These are phyloP conservation scores for Dryas alaskensis DNA, from an alignment of 306 rosid species.

Conservation along the genomic window DNA sequence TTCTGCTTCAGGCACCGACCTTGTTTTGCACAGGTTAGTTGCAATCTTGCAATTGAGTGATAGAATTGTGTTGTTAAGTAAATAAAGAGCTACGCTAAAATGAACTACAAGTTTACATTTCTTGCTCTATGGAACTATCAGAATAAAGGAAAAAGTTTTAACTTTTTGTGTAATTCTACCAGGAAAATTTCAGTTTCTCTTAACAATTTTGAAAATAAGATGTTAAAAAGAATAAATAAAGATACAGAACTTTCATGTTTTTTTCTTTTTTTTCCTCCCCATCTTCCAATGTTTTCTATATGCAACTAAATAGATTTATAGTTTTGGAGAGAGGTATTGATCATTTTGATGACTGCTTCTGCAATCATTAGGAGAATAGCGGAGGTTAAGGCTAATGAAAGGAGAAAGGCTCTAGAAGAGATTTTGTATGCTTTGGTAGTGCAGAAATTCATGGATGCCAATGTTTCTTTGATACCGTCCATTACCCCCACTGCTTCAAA, in stretches of 20 bases:
- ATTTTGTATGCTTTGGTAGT: conserved; percentile 80
- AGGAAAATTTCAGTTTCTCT: neutral
- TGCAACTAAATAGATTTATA: neutral
- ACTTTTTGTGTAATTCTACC: neutral
- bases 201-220: neutral
- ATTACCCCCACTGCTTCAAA: conserved; percentile 36
- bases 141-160: neutral
- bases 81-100: neutral
- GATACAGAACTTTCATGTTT: neutral
- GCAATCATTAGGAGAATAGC: conserved; percentile 76
- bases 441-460: conserved; percentile 85
- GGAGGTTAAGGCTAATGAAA: conserved; percentile 78
- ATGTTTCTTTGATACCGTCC: conserved; percentile 63
- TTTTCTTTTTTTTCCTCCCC: neutral
- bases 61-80: neutral
- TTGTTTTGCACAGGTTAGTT: conserved; percentile 74
- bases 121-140: neutral
- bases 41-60: neutral
- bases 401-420: conserved; percentile 75
- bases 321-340: conserved; percentile 13
- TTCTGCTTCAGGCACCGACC: conserved; percentile 60
- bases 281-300: conserved; percentile 1
- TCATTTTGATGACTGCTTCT: neutral
- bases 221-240: neutral
- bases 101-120: neutral